Percentiles rank a stretch among this genome's conserved stretches.
Conservation (phyloP, 202 grass and related monocot species). For the Schoenoplectus triqueter region DNA sequence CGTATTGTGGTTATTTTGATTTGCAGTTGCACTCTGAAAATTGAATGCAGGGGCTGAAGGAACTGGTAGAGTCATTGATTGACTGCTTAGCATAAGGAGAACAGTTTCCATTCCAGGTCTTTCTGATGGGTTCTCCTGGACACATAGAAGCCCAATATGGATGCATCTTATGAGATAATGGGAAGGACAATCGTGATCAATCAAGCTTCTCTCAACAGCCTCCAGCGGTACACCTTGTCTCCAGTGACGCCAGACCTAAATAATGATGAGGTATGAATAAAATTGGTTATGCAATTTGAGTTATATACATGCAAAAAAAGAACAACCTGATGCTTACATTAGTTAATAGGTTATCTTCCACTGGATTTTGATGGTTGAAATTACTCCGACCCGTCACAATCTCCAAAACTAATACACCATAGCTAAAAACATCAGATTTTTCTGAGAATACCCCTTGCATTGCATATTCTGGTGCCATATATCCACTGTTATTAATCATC, state of each 20-base stretch:
- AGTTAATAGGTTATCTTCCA: constrained; percentile 42
- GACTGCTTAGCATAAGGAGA: constrained; percentile 61
- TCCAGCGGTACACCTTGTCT: constrained; percentile 27
- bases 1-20: neutral
- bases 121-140: constrained; percentile 48
- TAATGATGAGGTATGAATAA: neutral
- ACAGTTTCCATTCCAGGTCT: constrained; percentile 50
- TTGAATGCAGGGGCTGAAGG: constrained; percentile 39
- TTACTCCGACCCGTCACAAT: constrained; percentile 47
- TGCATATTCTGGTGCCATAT: constrained; percentile 64
- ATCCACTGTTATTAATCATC: constrained; percentile 42
- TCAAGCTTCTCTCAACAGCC: constrained; percentile 32
- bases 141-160: constrained; percentile 55
- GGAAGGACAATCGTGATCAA: neutral
- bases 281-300: neutral
- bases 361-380: neutral
- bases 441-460: constrained; percentile 55
- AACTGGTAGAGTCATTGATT: constrained; percentile 47
- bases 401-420: constrained; percentile 54
- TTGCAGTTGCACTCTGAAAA: neutral
- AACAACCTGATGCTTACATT: constrained; percentile 29
- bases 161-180: constrained; percentile 49
- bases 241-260: constrained; percentile 52
- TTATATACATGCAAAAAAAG: neutral
- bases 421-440: constrained; percentile 64